Evolutionary conservation across 768 basidiomycete species (phyloP).

Genomic region (Lactarius indigo): DNA sequence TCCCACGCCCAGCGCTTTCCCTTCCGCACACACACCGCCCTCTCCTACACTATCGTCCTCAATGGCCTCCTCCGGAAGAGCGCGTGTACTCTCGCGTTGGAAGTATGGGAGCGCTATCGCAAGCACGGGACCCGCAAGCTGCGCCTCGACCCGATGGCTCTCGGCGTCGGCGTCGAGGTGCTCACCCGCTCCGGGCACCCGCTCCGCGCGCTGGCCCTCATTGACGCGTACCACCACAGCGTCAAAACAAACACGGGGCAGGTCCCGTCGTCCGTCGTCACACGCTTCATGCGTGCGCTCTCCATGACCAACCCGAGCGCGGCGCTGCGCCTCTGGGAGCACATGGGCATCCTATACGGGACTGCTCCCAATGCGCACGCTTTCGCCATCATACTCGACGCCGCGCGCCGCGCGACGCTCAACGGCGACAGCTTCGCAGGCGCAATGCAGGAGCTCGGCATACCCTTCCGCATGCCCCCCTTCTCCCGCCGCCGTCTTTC

Average conservation of each 20-base stretch:
- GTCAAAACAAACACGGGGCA: neutral
- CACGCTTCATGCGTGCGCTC: slow-evolving; percentile 46
- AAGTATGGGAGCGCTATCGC: slow-evolving; percentile 22
- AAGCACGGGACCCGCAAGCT: slow-evolving; percentile 22
- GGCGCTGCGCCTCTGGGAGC: slow-evolving; percentile 66
- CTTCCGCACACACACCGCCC: slow-evolving; percentile 40
- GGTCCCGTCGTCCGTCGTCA: slow-evolving; percentile 23
- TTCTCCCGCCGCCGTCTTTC: slow-evolving; percentile 3
- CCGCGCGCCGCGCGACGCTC: slow-evolving; percentile 50
- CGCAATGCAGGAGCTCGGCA: slow-evolving; percentile 44
- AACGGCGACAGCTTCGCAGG: slow-evolving; percentile 51
- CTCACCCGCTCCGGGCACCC: slow-evolving; percentile 43
- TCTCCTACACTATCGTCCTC: slow-evolving; percentile 52
- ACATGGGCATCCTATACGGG: slow-evolving; percentile 55
- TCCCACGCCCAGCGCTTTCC: slow-evolving; percentile 29
- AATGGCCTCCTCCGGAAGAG: slow-evolving; percentile 47
- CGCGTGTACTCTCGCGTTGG: slow-evolving; percentile 40
- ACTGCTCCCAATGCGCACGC: slow-evolving; percentile 52
- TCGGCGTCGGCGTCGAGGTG: slow-evolving; percentile 50
- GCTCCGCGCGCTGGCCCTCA: slow-evolving; percentile 46
- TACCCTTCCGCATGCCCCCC: slow-evolving; percentile 36
- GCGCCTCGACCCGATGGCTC: slow-evolving; percentile 43
- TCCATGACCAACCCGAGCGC: slow-evolving; percentile 51
- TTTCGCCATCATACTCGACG: slow-evolving; percentile 57
- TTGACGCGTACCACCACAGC: slow-evolving; percentile 36